Conservation (phyloP, 73 alveolate species). For the Paramecium sonneborni region DNA sequence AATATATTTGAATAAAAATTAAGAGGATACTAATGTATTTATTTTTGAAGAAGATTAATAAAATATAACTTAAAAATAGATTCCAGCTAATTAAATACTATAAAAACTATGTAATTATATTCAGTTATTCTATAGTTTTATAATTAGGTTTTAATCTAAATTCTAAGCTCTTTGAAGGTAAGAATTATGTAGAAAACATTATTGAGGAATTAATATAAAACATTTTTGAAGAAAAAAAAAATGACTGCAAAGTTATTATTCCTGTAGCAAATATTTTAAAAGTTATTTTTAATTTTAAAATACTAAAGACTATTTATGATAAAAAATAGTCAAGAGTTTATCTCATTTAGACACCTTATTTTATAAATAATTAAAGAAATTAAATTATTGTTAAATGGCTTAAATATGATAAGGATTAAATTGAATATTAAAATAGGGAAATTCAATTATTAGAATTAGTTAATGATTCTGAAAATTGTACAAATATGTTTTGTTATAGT, state of each 20-base stretch:
- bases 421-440: neutral
- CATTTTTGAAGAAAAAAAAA: neutral
- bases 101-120: neutral
- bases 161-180: neutral
- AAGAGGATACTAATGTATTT: neutral
- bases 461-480: neutral
- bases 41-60: neutral
- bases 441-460: neutral
- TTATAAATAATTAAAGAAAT: neutral
- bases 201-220: neutral
- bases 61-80: neutral
- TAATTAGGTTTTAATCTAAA: neutral
- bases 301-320: neutral
- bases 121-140: neutral
- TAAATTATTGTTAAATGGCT: neutral
- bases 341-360: neutral
- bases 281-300: neutral
- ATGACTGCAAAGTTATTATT: neutral
- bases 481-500: neutral
- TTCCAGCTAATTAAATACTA: neutral
- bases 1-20: neutral
- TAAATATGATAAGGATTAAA: neutral
- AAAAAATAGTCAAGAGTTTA: neutral
- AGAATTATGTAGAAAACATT: neutral
- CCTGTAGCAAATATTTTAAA: neutral